Base-by-base conservation (phyloP, 2,329 filamentous ascomycete genomes). In the Fusarium robinianum region DNA sequence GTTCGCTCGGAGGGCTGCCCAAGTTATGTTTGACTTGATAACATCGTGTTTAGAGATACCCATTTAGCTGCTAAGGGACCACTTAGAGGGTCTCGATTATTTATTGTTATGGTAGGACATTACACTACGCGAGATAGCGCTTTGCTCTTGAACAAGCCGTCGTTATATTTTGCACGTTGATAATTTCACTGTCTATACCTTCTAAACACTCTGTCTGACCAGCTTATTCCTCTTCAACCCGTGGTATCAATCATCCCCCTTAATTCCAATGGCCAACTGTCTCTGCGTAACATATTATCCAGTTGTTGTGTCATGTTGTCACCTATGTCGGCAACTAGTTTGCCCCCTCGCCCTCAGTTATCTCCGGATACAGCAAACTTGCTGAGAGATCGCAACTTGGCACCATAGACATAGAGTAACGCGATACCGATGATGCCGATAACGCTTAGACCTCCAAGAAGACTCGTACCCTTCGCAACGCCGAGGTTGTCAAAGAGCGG, bases 401-500 rank as follows among this genome's bases (percentile, higher is more conserved):
- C 76, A 3, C 81, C 81, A 46, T 69, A 80, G 52, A 76, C 78
- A 65, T 77, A 86, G 44, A 86, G 66, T 27, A 74, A 64, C 68
- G 75, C 84, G 30, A 87, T 79, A 10, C 80, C 80, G n/a, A 77
- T 50, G 49, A 81, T 76, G 17, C 77, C 76, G 36, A 79, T 73
- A 11, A 74, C 69, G 41, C 72, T 77, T 34, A 81, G 58, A 2
- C 77, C 79, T 3, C 73, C 83, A 5, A 87, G 70, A 22, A 87
- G 55, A 47, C 72, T 79, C 1, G 76, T 72, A 3, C 82, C 84
- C 30, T 67, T 70, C 5, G 73, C 80, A 18, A 86, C 76, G 10
- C 81, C 81, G 5, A 86, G 57, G 54, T 82, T 80, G 11, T 67
- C 63, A 43, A 78, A 86, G 40, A 86, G 70, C 5, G 83, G 81